Evolutionary conservation across 345 rosid species (phyloP).

Genomic region (Eucalyptus sp.): DNA sequence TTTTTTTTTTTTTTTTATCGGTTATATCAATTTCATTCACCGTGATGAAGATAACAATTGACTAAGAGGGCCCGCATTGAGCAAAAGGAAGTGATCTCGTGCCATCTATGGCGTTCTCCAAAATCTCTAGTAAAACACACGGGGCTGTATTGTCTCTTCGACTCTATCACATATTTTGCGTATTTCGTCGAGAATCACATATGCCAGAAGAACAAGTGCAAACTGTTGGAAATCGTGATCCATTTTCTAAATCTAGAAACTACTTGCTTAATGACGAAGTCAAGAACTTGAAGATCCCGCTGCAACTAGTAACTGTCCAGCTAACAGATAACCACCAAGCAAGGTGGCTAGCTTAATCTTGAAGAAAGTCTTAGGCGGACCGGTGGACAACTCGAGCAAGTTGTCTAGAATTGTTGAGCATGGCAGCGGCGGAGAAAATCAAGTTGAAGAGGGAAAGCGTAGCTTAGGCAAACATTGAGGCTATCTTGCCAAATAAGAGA

Average conservation of each 20-base stretch:
- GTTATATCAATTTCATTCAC: background rate
- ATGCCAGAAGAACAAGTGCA: background rate
- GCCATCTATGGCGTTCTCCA: background rate
- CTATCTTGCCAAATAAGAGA: background rate
- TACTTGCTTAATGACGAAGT: background rate
- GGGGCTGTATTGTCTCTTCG: background rate
- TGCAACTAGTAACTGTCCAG: background rate
- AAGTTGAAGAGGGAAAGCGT: background rate
- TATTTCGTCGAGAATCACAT: background rate
- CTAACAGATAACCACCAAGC: background rate
- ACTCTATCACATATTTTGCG: background rate
- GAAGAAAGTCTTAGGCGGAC: background rate
- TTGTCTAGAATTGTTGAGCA: background rate
- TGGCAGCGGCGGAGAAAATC: background rate
- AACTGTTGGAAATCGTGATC: background rate
- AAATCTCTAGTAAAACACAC: background rate
- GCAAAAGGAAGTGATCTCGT: background rate
- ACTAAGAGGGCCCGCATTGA: background rate
- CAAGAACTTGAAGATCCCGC: background rate
- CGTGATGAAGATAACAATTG: background rate
- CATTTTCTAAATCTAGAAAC: background rate
- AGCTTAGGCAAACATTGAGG: background rate
- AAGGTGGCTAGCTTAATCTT: background rate
- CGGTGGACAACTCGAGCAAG: background rate
- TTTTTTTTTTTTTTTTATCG: accelerated